phyloP scores from a whole-genome alignment of 129 eudicot species.

The Tagetes erecta region DNA sequence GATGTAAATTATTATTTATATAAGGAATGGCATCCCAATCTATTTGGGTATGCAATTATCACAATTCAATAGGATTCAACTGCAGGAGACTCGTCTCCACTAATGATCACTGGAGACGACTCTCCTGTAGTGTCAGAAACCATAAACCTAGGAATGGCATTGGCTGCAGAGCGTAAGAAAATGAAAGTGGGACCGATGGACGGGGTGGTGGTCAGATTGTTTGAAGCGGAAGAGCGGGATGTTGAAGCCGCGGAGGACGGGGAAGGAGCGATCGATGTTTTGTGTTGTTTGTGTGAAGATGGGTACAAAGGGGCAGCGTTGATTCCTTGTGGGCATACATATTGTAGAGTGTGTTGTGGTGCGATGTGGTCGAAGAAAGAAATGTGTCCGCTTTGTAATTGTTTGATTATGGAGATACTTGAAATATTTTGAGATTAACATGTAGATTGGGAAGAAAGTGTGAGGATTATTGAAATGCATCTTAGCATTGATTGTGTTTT shows the following conservation, averaged over 20 bases:
- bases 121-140: constrained; percentile 23
- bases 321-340: constrained; percentile 65
- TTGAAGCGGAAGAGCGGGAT: constrained; percentile 30
- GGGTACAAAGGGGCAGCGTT: constrained; percentile 55
- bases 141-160: constrained; percentile 56
- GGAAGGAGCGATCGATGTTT: constrained; percentile 8
- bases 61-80: no score
- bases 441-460: background rate
- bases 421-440: constrained; percentile 39
- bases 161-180: constrained; percentile 47
- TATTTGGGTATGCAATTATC: no score
- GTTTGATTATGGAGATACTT: constrained; percentile 46
- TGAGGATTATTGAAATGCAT: background rate
- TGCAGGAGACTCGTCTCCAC: background rate
- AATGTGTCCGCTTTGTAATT: constrained; percentile 54
- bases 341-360: constrained; percentile 53
- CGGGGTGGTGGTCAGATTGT: constrained; percentile 32
- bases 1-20: no score
- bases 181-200: constrained; percentile 20
- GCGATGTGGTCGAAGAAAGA: constrained; percentile 52
- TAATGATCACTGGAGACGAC: constrained; percentile 13
- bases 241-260: constrained; percentile 19
- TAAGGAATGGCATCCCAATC: no score
- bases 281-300: constrained; percentile 57
- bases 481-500: no score